phyloP scores from a whole-genome alignment of 2,329 filamentous ascomycete species.

The Cryphonectria japonica region DNA sequence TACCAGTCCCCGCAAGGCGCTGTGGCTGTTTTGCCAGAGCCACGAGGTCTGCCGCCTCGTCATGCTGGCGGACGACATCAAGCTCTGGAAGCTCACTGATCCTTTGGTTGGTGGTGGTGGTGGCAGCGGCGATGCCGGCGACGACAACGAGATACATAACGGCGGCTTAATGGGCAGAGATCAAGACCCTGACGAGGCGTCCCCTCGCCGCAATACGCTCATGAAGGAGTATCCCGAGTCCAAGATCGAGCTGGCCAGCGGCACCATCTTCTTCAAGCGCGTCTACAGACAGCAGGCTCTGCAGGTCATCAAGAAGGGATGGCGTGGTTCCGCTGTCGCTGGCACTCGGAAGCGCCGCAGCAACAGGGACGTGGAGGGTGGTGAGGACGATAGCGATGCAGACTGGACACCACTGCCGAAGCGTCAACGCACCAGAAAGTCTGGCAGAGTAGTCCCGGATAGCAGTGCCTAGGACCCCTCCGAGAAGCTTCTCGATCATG shows the following conservation, averaged over 20 bases:
- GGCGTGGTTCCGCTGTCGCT: neutral
- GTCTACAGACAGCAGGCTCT: neutral
- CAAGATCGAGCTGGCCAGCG: neutral
- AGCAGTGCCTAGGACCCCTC: neutral
- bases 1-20: neutral
- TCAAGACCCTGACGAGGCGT: neutral
- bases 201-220: neutral
- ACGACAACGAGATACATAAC: too few relatives aligned
- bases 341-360: neutral
- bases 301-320: constrained; percentile 13
- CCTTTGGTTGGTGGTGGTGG: too few relatives aligned
- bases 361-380: neutral
- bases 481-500: neutral
- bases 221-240: constrained; percentile 2
- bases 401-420: neutral
- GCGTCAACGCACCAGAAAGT: neutral
- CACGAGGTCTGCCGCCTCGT: neutral
- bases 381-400: neutral
- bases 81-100: neutral
- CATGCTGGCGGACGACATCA: constrained; percentile 11
- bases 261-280: neutral
- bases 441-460: neutral
- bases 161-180: neutral
- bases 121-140: neutral
- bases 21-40: constrained; percentile 12